Evolutionary conservation across 1,284 basidiomycete genomes (phyloP).

Genomic region (Leccinum fallax): DNA sequence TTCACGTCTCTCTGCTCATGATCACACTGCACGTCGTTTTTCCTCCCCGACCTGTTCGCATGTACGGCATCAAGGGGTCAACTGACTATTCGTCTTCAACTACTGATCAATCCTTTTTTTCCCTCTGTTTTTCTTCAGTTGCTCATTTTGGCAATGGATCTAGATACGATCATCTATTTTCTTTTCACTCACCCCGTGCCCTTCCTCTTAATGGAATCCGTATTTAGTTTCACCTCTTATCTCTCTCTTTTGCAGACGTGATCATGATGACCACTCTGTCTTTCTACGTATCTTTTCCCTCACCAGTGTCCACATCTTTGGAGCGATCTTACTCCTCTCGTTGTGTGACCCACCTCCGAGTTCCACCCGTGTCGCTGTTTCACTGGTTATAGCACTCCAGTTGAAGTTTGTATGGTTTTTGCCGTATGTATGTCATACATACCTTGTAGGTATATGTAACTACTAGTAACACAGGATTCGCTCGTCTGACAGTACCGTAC

Average conservation of each 20-base stretch:
- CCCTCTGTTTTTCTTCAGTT: not conserved
- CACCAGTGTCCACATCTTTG: not conserved
- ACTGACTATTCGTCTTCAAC: not conserved
- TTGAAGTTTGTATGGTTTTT: not conserved
- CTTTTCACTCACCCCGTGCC: not conserved
- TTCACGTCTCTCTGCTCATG: not conserved
- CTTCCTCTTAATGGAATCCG: slow-evolving; percentile 4
- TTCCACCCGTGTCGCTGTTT: not conserved
- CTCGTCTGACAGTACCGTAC: not conserved
- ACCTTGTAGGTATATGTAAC: not conserved
- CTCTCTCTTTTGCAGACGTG: slow-evolving; percentile 1
- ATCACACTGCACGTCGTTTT: not conserved
- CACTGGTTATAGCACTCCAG: not conserved
- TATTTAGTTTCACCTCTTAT: not conserved
- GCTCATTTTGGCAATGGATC: slow-evolving; percentile 19
- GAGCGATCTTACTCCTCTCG: not conserved
- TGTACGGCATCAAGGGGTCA: not conserved
- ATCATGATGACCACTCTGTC: not conserved
- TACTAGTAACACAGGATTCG: not conserved
- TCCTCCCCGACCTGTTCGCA: not conserved
- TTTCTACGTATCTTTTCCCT: not conserved
- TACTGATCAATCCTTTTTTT: not conserved
- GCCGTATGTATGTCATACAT: not conserved
- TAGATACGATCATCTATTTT: slow-evolving; percentile 18
- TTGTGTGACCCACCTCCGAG: not conserved